Conservation (phyloP, 2,329 filamentous ascomycete genomes). For the Verticillium dahliae region DNA sequence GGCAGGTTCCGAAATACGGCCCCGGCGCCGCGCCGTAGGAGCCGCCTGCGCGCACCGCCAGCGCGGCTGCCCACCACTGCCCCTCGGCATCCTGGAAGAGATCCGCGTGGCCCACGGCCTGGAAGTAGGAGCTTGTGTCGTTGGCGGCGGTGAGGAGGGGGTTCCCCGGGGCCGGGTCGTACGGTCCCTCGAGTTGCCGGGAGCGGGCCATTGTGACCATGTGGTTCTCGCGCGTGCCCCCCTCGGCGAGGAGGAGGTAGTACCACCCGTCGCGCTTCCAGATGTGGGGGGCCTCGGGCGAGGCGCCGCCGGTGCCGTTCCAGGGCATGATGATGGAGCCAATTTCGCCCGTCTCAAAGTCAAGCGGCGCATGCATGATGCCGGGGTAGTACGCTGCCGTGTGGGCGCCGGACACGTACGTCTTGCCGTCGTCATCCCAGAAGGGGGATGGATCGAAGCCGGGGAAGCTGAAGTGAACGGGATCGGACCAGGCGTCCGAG, state of each 20-base stretch:
- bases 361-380: conserved; percentile 21
- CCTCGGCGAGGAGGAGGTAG: conserved; percentile 48
- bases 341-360: conserved; percentile 26
- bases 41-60: conserved; percentile 33
- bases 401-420: conserved; percentile 25
- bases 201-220: conserved; percentile 36
- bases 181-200: conserved; percentile 31
- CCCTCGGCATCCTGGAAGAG: conserved; percentile 35
- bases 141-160: conserved; percentile 35
- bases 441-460: conserved; percentile 39
- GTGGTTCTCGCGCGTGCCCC: conserved; percentile 35
- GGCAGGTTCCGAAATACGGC: conserved; percentile 34
- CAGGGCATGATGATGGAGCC: conserved; percentile 25
- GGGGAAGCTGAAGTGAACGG: conserved; percentile 20
- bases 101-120: conserved; percentile 37
- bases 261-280: conserved; percentile 43
- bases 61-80: conserved; percentile 45
- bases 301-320: conserved; percentile 34
- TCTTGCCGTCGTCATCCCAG: conserved; percentile 44
- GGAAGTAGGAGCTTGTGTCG: conserved; percentile 28
- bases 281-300: conserved; percentile 46
- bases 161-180: conserved; percentile 31
- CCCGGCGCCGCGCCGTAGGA: conserved; percentile 15
- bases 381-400: conserved; percentile 6
- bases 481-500: conserved; percentile 31